phyloP scores from a whole-genome alignment of 495 filamentous ascomycete species.

The Extremus antarcticus region DNA sequence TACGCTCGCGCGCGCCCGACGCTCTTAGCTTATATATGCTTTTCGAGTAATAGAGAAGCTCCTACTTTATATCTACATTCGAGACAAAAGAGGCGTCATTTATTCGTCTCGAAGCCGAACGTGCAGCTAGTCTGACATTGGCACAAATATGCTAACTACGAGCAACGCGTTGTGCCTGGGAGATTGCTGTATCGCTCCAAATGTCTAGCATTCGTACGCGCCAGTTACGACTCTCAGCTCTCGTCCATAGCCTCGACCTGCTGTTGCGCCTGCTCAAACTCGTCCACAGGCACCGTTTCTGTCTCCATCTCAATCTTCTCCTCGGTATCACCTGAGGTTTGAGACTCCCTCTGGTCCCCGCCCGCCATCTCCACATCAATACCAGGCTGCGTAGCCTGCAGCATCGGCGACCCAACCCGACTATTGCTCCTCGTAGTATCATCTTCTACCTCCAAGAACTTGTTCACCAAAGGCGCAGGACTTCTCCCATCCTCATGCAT shows the following conservation, averaged over 20 bases:
- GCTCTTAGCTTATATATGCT: no score
- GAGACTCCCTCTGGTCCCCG: not conserved
- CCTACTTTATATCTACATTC: no score
- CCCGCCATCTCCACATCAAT: not conserved
- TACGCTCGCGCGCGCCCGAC: no score
- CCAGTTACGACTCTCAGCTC: not conserved
- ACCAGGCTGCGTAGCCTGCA: not conserved
- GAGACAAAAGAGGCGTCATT: no score
- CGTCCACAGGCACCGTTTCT: not conserved
- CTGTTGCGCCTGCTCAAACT: not conserved
- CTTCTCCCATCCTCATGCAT: conserved; percentile 24
- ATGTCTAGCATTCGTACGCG: no score
- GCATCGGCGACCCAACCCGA: not conserved
- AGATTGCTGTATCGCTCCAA: no score
- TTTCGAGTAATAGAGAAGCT: no score
- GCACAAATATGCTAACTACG: no score
- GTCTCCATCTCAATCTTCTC: not conserved
- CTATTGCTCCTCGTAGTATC: not conserved
- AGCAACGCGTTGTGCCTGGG: no score
- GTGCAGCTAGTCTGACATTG: no score
- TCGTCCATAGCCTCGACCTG: not conserved
- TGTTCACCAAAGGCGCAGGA: not conserved
- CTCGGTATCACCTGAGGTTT: no score
- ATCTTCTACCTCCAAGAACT: conserved; percentile 4
- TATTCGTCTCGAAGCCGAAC: no score